Percentiles rank a stretch among this genome's conserved stretches.
phyloP scores from a whole-genome alignment of 768 basidiomycete genomes.

The Collybia nuda region DNA sequence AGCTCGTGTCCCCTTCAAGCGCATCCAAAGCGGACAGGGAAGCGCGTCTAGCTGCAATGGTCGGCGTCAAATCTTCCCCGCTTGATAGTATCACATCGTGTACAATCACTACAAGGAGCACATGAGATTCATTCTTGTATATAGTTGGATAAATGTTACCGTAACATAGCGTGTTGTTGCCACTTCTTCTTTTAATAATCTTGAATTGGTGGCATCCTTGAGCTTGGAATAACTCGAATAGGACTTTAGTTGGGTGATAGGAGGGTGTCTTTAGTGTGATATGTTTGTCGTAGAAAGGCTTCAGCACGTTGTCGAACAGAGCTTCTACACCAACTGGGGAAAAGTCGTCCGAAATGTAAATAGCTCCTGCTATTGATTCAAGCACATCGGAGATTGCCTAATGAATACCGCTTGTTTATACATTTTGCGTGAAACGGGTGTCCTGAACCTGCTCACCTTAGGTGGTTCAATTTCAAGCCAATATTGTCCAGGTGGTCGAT shows the following conservation, averaged over 20 bases:
- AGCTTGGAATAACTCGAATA: conserved; percentile 72
- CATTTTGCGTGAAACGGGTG: not conserved
- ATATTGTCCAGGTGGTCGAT: conserved; percentile 61
- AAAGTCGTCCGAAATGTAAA: conserved; percentile 77
- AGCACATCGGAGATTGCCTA: conserved; percentile 79
- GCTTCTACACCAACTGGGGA: conserved; percentile 57
- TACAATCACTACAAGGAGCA: conserved; percentile 51
- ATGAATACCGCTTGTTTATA: conserved; percentile 5
- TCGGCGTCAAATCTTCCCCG: conserved; percentile 48
- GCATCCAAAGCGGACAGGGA: conserved; percentile 69
- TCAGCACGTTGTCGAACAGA: conserved; percentile 66
- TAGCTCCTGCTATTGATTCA: conserved; percentile 77
- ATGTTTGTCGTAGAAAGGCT: conserved; percentile 79
- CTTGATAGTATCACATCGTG: conserved; percentile 66
- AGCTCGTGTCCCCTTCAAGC: conserved; percentile 60
- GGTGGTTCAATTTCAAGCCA: conserved; percentile 79
- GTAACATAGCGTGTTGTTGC: conserved; percentile 42
- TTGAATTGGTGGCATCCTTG: conserved; percentile 70
- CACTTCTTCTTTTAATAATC: conserved; percentile 50
- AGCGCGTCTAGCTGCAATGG: conserved; percentile 58
- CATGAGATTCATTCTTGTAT: not conserved
- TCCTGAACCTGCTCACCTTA: conserved; percentile 47
- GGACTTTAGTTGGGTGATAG: conserved; percentile 73
- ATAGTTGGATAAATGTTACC: conserved; percentile 35
- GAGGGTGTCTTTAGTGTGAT: conserved; percentile 72